Conservation (phyloP, 495 filamentous ascomycete genomes). For the Trichoderma reesei region DNA sequence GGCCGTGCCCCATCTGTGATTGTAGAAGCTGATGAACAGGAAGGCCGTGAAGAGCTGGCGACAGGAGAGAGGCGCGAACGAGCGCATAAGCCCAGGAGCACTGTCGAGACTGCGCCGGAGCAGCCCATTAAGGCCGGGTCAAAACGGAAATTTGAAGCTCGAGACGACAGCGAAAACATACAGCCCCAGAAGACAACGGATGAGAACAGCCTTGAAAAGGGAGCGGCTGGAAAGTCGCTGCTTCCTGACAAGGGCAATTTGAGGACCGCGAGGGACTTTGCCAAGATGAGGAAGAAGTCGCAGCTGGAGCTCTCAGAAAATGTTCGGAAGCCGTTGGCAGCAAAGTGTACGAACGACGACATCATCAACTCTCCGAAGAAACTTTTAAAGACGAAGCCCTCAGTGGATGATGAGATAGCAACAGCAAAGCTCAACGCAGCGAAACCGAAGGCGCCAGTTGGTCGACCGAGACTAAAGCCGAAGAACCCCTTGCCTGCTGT, state of each 20-base stretch:
- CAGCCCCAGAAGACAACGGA: background rate
- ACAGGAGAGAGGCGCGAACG: constrained; percentile 10
- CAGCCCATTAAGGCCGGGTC: constrained; percentile 17
- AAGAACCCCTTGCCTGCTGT: constrained; percentile 10
- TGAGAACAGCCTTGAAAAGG: background rate
- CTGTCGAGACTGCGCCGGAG: constrained; percentile 14
- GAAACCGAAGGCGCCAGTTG: constrained; percentile 10
- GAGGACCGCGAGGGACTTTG: constrained; percentile 27
- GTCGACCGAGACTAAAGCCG: background rate
- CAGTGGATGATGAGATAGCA: constrained; percentile 16
- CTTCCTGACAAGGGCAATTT: constrained; percentile 13
- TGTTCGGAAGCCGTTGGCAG: constrained; percentile 30
- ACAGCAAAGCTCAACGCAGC: constrained; percentile 15
- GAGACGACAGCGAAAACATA: constrained; percentile 19
- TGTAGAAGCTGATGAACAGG: background rate
- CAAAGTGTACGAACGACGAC: constrained; percentile 39
- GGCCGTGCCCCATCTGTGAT: background rate
- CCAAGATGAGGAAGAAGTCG: constrained; percentile 19
- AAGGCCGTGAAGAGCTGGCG: constrained; percentile 13
- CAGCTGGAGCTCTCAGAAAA: constrained; percentile 15
- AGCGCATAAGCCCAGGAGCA: background rate
- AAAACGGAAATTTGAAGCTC: constrained; percentile 24
- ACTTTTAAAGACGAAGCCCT: constrained; percentile 16
- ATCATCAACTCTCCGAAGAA: constrained; percentile 35
- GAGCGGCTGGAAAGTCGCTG: background rate